Conservation (phyloP, 177 flowering plant genomes). For the Vitis hybrid region DNA sequence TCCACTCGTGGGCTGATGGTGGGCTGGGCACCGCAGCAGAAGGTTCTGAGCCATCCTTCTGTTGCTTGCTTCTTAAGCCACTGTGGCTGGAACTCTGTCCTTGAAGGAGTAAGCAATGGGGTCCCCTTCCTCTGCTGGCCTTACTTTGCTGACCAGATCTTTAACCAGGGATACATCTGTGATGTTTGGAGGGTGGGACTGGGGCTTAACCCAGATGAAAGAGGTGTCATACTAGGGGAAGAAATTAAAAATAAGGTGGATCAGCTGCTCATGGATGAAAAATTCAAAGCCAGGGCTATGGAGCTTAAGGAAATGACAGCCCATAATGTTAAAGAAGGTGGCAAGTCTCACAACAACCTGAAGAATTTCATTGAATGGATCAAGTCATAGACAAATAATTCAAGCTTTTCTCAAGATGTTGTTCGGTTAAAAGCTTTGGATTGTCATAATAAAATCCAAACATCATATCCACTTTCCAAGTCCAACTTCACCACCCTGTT, state of each 20-base stretch:
- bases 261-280: conserved; percentile 23
- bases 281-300: no score
- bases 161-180: conserved; percentile 36
- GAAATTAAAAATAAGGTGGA: conserved; percentile 36
- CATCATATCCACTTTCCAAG: no score
- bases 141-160: conserved; percentile 44
- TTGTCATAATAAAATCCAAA: no score
- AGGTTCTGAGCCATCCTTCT: conserved; percentile 41
- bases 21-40: conserved; percentile 48
- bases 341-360: no score
- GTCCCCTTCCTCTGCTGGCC: conserved; percentile 56
- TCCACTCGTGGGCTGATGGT: conserved; percentile 26
- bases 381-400: no score
- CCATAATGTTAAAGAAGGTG: conserved; percentile 14
- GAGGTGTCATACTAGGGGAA: conserved; percentile 26
- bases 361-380: no score
- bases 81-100: conserved; percentile 59
- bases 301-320: background rate
- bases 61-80: conserved; percentile 50
- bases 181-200: conserved; percentile 44
- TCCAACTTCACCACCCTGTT: no score
- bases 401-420: no score
- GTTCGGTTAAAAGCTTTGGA: no score
- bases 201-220: conserved; percentile 21
- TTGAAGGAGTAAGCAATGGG: conserved; percentile 44